These are phyloP conservation scores for Juncus effusus DNA, from an alignment of 176 grass and related monocot species.

Conservation along the genomic window DNA sequence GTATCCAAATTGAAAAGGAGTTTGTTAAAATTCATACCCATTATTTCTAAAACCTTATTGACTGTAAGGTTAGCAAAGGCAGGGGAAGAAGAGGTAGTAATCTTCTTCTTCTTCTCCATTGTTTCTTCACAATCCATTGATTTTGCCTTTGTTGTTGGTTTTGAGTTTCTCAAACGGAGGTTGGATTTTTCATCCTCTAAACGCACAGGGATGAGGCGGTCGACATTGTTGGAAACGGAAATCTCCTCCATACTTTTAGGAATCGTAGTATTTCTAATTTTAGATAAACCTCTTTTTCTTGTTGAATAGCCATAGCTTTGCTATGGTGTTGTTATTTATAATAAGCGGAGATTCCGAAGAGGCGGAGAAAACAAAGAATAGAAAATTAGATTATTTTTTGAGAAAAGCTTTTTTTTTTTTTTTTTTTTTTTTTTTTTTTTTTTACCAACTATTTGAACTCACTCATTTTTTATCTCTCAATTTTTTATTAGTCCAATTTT, in stretches of 20 bases:
- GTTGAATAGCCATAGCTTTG: conserved; percentile 14
- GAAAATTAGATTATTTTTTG: no score
- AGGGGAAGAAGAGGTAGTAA: not conserved
- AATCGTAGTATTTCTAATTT: no score
- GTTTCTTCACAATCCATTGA: not conserved
- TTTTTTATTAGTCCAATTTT: no score
- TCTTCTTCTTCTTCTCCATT: not conserved
- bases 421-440: not conserved
- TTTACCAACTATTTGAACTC: not conserved
- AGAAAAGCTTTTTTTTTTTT: no score
- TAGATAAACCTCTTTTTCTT: conserved; percentile 1
- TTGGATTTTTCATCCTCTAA: conserved; percentile 7
- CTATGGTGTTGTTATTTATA: conserved; percentile 3
- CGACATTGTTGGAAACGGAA: conserved; percentile 19
- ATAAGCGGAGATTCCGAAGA: not conserved
- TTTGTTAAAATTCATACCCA: not conserved
- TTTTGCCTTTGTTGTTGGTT: not conserved
- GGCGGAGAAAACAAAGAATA: no score
- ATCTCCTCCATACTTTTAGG: conserved; percentile 8
- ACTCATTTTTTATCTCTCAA: not conserved
- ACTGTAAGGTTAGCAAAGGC: conserved; percentile 1
- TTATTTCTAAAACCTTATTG: not conserved
- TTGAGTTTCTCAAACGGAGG: not conserved
- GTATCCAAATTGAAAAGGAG: no score
- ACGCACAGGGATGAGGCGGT: conserved; percentile 9